Percentiles rank a stretch among this genome's conserved stretches.
These are phyloP conservation scores for Rhizophlyctis rosea DNA, from an alignment of 192 early-diverging fungal genomes.

Conservation along the genomic window DNA sequence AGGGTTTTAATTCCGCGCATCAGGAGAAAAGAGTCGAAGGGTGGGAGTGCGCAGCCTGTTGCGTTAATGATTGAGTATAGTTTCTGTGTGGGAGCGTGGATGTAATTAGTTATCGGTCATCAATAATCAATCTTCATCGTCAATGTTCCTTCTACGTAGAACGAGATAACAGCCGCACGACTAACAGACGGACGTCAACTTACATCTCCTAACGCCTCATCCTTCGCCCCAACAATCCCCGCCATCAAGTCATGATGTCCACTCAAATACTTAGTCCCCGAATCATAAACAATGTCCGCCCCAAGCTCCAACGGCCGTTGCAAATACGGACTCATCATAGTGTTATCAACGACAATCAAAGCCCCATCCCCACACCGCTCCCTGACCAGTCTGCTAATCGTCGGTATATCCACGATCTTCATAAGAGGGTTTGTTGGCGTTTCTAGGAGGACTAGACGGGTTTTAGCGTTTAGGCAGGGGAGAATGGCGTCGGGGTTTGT, in stretches of 20 bases:
- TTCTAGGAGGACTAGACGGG: constrained; percentile 85
- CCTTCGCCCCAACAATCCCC: constrained; percentile 84
- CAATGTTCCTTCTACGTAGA: too few species aligned
- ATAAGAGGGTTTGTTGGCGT: constrained; percentile 97
- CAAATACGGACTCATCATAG: constrained; percentile 97
- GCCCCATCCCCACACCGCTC: constrained; percentile 66
- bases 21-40: constrained; percentile 92
- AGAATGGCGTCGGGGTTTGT: constrained; percentile 63
- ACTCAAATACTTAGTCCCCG: constrained; percentile 94
- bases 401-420: constrained; percentile 86
- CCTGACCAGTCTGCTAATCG: constrained; percentile 71
- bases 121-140: too few species aligned
- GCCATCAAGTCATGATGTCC: constrained; percentile 99
- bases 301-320: constrained; percentile 86
- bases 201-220: constrained; percentile 71
- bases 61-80: constrained; percentile 94
- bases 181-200: constrained; percentile 14
- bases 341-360: constrained; percentile 94
- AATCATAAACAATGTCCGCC: constrained; percentile 92
- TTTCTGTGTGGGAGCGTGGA: constrained; percentile 41
- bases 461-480: constrained; percentile 69
- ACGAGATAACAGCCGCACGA: constrained; percentile 1
- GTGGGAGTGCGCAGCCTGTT: constrained; percentile 82
- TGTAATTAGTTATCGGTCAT: not conserved
- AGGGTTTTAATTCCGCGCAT: constrained; percentile 94